These are phyloP conservation scores for Trichoderma lentiforme DNA, from an alignment of 2,329 filamentous ascomycete species.

Conservation along the genomic window DNA sequence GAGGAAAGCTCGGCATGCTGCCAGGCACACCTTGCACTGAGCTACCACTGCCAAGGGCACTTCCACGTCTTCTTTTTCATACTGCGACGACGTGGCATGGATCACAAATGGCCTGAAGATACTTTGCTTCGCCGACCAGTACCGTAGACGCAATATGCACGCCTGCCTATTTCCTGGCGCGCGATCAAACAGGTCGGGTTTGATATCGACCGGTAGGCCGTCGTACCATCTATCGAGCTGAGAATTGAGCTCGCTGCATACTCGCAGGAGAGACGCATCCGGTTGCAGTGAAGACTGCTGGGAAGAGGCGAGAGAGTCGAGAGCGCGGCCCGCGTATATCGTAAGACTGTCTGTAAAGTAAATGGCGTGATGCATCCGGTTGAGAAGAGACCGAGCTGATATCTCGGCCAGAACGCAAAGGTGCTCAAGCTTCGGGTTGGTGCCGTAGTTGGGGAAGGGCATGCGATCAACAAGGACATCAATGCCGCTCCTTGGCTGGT, in stretches of 20 bases:
- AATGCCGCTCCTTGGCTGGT: slow-evolving; percentile 27
- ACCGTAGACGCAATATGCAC: slow-evolving; percentile 21
- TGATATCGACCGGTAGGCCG: slow-evolving; percentile 24
- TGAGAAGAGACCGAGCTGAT: slow-evolving; percentile 25
- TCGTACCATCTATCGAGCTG: slow-evolving; percentile 29
- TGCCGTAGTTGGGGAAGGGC: slow-evolving; percentile 25
- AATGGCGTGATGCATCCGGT: slow-evolving; percentile 26
- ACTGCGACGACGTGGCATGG: slow-evolving; percentile 19
- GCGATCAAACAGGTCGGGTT: slow-evolving; percentile 22
- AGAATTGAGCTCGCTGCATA: slow-evolving; percentile 24
- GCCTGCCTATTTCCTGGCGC: slow-evolving; percentile 18
- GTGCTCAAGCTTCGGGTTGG: slow-evolving; percentile 19
- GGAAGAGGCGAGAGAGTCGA: slow-evolving; percentile 10
- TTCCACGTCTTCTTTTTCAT: slow-evolving; percentile 10
- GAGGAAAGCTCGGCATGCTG: slow-evolving; percentile 18
- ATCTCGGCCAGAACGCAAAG: slow-evolving; percentile 24
- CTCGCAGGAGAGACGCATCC: slow-evolving; percentile 20
- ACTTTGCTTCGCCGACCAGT: slow-evolving; percentile 24
- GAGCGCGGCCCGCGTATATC: slow-evolving; percentile 18
- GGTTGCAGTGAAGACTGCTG: slow-evolving; percentile 2
- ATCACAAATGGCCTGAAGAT: slow-evolving; percentile 23
- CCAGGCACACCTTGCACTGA: slow-evolving; percentile 16
- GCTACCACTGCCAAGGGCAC: slow-evolving; percentile 7
- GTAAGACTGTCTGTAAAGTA: slow-evolving; percentile 23
- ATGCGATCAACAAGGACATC: slow-evolving; percentile 27